Percentiles rank a stretch among this genome's conserved stretches.
Evolutionary conservation across 2,329 filamentous ascomycete species (phyloP).

Genomic region (Talaromyces sp.): DNA sequence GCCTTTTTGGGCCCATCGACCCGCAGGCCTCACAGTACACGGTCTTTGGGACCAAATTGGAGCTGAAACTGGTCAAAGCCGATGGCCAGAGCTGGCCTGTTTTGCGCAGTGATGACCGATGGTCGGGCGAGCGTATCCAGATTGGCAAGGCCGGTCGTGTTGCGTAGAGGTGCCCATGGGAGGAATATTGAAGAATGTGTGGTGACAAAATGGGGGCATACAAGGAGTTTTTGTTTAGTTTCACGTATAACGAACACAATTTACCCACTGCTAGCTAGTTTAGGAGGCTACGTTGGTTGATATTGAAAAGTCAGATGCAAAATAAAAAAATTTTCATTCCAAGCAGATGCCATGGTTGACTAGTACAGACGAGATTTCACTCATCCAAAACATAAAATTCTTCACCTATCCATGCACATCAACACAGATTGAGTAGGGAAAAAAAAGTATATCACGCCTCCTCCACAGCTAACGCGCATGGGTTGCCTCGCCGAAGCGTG

Average conservation of each 20-base stretch:
- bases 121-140: slow-evolving; percentile 78
- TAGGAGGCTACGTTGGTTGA: not conserved
- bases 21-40: slow-evolving; percentile 69
- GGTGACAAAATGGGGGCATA: slow-evolving; percentile 6
- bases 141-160: slow-evolving; percentile 70
- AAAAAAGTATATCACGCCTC: slow-evolving; percentile 36
- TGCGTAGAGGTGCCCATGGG: not conserved
- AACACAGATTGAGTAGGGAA: not conserved
- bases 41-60: slow-evolving; percentile 83
- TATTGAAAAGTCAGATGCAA: not conserved
- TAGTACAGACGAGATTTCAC: not conserved
- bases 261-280: not conserved
- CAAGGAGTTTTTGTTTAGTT: slow-evolving; percentile 8
- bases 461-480: slow-evolving; percentile 45
- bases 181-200: not conserved
- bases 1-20: slow-evolving; percentile 73
- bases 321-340: not conserved
- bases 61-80: slow-evolving; percentile 68
- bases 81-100: slow-evolving; percentile 81
- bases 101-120: slow-evolving; percentile 69
- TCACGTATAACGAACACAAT: not conserved
- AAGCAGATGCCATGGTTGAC: not conserved
- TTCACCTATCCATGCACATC: not conserved
- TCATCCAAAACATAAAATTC: not conserved
- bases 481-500: slow-evolving; percentile 28